Evolutionary conservation across 2,329 filamentous ascomycete species (phyloP), one percentile per base, ranked within the genome.

Genomic region (Fusarium dlaminii): DNA sequence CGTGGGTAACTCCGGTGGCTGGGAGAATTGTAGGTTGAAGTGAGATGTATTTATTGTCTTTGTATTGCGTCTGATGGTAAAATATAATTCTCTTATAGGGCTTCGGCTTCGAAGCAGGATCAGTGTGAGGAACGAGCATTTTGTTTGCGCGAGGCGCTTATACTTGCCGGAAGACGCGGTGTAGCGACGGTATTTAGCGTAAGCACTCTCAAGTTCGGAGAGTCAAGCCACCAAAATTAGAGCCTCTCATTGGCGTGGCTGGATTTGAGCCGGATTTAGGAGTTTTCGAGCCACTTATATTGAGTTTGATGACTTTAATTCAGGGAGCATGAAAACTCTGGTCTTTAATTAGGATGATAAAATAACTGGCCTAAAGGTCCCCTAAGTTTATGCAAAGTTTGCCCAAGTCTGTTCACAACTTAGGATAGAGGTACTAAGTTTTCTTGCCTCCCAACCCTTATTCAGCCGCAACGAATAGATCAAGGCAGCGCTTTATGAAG

Each of bases 1-100:
- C 86, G 83, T 97, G 94, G 0, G 94, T 96, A 24, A 87, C 81
- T 27, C 84, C 82, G 30, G 87, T 83, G 27, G 79, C 78, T 3
- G 83, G 75, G 40, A 84, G 79, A 24, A 81, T 82, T 58, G 88
- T 77, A 30, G 87, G 87, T 4, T 88, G 83, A 72, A 89, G 83
- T 3, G 87, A 88, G 66, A 89, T 84, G 43, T 86, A 86, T 18
- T 78, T 72, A 8, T 82, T 81, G 0, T 75, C 67, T 10, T 72
- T 71, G 63, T 85, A 82, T 54, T 88, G 86, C 7, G 86, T 87
- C 4, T 88, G 87, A 79, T 86, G 86, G 72, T 87, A 87, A 59
- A 86, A 78, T 37, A 87, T 83, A 18, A 88, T 83, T n/a, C 86
- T 84, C 66, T 56, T 67, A 4, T 69, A 60, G 8, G 55, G 18